Conservation (phyloP, 768 basidiomycete species). For the Sistotremastrum suecicum region DNA sequence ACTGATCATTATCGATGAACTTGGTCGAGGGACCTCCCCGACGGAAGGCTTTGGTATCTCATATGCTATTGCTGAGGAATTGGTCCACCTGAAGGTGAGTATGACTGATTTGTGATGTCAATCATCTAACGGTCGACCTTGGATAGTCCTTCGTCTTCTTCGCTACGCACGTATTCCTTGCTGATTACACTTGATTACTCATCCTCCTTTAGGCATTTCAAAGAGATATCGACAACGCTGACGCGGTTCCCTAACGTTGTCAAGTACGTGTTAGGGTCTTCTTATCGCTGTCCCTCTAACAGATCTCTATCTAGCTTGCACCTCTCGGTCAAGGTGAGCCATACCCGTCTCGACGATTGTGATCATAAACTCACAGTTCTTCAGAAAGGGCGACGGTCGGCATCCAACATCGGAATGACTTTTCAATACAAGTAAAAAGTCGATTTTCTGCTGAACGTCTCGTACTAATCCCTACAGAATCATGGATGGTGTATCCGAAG, state of each 20-base stretch:
- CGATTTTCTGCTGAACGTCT: background rate
- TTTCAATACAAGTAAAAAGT: conserved; percentile 61
- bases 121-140: background rate
- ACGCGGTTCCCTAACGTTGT: conserved; percentile 66
- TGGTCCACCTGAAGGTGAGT: conserved; percentile 56
- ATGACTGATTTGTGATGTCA: background rate
- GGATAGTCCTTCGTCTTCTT: conserved; percentile 76
- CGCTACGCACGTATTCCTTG: conserved; percentile 47
- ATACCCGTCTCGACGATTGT: background rate
- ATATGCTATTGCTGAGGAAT: conserved; percentile 69
- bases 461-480: conserved; percentile 31
- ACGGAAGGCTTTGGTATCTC: conserved; percentile 70
- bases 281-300: background rate
- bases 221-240: conserved; percentile 65
- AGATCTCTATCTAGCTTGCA: conserved; percentile 42
- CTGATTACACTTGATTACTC: background rate
- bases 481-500: conserved; percentile 52
- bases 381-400: conserved; percentile 40
- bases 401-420: conserved; percentile 47
- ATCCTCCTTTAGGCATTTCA: conserved; percentile 45
- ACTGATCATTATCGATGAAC: conserved; percentile 82
- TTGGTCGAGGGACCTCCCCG: conserved; percentile 86
- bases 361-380: background rate
- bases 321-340: conserved; percentile 57
- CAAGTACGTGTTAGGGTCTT: conserved; percentile 35